Base-by-base conservation (phyloP, 768 basidiomycete species). In the Boletus reticulatus region DNA sequence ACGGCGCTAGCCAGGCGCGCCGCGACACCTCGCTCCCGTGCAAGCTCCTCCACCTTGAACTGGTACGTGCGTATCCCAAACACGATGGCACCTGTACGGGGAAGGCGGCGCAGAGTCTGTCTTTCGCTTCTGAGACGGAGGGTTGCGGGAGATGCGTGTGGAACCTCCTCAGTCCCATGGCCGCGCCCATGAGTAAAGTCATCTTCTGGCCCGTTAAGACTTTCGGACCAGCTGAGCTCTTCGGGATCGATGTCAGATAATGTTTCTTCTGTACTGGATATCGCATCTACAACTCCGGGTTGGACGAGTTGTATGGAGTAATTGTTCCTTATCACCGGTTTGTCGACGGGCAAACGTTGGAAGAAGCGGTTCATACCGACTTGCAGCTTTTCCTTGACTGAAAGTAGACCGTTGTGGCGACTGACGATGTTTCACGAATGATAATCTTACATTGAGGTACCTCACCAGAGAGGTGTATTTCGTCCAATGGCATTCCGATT, bases 1-100 rank as follows among this genome's bases (percentile, higher is more conserved):
- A 91, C 73, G 4, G 87, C 85, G 50, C 80, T 82, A 29, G 83
- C 87, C 63, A 90, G 70, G 44, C 88, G 74, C 49, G 78, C 83
- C 0, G 86, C 79, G 4, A 87, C 80, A 2, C 84, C 87, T 13
- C 69, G 74, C 66, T 89, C 89, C 51, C 72, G 63, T 14, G 64
- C 75, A 2, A 91, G 67, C 37, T 80, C 78, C 34, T 73, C 77
- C 20, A 88, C 68, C 4, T 81, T 80, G 16, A 78, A 80, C 52
- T 84, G 59, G 68, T 89, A 89, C 37, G 84, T 85, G 19, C 88
- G 78, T 62, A 90, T 86, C 38, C 84, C 87, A 67, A 92, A 92
- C 27, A 85, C 73, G 34, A 91, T 75, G 7, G 82, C 85, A 4
- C 89, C 87, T 24, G 81, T 83, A 8, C 75, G 72, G 2, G 84